These are phyloP conservation scores for Leucocoprinus leucothites DNA, from an alignment of 768 basidiomycete genomes.

Conservation along the genomic window DNA sequence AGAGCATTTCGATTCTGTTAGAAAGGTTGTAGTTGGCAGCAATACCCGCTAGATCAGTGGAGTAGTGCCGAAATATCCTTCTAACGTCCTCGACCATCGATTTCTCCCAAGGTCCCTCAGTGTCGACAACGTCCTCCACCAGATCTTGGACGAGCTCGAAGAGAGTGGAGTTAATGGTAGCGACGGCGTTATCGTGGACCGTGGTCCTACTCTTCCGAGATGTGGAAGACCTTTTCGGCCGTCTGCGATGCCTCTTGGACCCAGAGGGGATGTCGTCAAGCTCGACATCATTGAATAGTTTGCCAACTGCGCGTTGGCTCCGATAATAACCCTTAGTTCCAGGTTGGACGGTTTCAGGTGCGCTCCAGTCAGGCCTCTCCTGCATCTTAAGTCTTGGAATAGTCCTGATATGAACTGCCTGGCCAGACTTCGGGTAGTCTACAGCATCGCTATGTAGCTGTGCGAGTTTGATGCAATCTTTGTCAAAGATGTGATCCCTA, in stretches of 20 bases:
- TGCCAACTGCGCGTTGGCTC: slow-evolving; percentile 56
- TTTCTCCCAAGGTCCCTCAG: slow-evolving; percentile 15
- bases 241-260: background rate
- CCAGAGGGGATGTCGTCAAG: slow-evolving; percentile 30
- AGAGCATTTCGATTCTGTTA: slow-evolving; percentile 37
- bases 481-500: slow-evolving; percentile 41
- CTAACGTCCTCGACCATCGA: slow-evolving; percentile 27
- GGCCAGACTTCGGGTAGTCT: slow-evolving; percentile 62
- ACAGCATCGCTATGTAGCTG: slow-evolving; percentile 61
- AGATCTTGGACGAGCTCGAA: slow-evolving; percentile 19
- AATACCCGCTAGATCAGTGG: slow-evolving; percentile 43
- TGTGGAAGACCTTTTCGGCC: slow-evolving; percentile 10
- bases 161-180: background rate
- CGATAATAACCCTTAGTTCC: slow-evolving; percentile 41
- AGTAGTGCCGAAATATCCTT: slow-evolving; percentile 37
- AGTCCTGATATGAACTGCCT: slow-evolving; percentile 32
- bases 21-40: slow-evolving; percentile 47
- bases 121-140: slow-evolving; percentile 29
- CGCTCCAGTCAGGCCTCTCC: slow-evolving; percentile 60
- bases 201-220: too few species aligned
- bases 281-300: slow-evolving; percentile 58
- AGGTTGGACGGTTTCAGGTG: slow-evolving; percentile 50
- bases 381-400: slow-evolving; percentile 41
- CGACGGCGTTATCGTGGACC: too few species aligned
- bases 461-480: slow-evolving; percentile 51